Evolutionary conservation across 2,329 filamentous ascomycete genomes (phyloP), one percentile per base, ranked within the genome.

Genomic region (Trichoderma breve): DNA sequence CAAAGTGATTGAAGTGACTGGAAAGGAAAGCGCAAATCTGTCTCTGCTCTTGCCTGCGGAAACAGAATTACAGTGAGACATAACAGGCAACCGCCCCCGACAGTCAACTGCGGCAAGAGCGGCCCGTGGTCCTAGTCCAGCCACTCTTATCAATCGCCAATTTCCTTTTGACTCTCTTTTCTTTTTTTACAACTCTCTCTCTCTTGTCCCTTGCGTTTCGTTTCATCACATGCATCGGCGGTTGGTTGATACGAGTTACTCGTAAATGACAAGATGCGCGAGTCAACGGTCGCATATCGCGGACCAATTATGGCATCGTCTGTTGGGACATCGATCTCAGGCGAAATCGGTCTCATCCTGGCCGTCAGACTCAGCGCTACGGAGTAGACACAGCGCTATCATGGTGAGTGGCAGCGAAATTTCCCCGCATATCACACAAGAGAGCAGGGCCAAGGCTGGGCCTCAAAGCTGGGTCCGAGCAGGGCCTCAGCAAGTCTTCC

Each of bases 91-190:
- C 64, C 32, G 39, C 64, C 51, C 51, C 47, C 47, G 34, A 58
- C 64, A 62, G 8, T 30, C 67, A 70, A 28, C 39, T 36, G 39
- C 55, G 67, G 67, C 67, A 62, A 70, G 28, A 61, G 60, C 67
- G 67, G 67, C 39, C 67, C 67, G 67, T 58, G 26, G 39, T 61
- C 39, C 57, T 70, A 70, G 57, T 51, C 67, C 67, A 70, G 67
- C 57, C 67, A 70, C 67, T 61, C 12, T 30, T 32, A 60, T 51
- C 65, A 32, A n/a, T 39, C 67, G 14, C 21, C 32, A 70, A 70
- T 70, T 70, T 53, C 39, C 6, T 62, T 70, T 51, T 62, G 51
- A 21, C 36, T 61, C 60, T 53, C 11, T 18, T 30, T 18, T 53
- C 26, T 51, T 62, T 24, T 18, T 69, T 15, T 6, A 36, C 34